These are phyloP conservation scores for Larix sibirica DNA, from an alignment of 83 land plant species.

Conservation along the genomic window DNA sequence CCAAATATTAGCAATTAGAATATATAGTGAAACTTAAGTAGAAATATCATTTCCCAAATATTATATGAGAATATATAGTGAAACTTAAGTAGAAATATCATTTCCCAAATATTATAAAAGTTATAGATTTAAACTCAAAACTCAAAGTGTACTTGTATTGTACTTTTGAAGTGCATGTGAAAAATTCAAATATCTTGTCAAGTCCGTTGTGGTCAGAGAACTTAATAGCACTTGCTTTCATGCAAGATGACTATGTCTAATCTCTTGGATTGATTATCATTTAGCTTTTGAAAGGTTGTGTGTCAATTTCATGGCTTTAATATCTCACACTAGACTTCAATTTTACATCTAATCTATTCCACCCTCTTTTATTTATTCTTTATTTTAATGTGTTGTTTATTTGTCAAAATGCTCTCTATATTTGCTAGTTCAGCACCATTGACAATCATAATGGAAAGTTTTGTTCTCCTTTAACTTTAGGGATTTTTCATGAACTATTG, in stretches of 20 bases:
- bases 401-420: background rate
- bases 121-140: too few species aligned
- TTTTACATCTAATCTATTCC: background rate
- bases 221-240: too few species aligned
- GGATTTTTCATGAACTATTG: too few species aligned
- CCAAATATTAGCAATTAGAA: too few species aligned
- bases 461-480: slow-evolving; percentile 21
- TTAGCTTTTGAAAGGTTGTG: background rate
- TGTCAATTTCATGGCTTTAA: background rate
- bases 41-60: too few species aligned
- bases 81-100: background rate
- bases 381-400: background rate
- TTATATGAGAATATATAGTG: background rate
- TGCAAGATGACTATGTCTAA: background rate
- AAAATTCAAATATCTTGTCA: too few species aligned
- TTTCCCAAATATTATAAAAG: background rate
- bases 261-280: background rate
- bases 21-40: too few species aligned
- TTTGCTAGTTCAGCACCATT: background rate
- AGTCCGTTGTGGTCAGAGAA: background rate
- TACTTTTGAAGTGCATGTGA: background rate
- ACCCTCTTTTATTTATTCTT: background rate
- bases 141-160: background rate
- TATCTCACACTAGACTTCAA: background rate
- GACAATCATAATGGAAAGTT: background rate